Percentiles rank a stretch among this genome's conserved stretches.
phyloP scores from a whole-genome alignment of 192 early-diverging fungal genomes.

The Piromyces finnis region DNA sequence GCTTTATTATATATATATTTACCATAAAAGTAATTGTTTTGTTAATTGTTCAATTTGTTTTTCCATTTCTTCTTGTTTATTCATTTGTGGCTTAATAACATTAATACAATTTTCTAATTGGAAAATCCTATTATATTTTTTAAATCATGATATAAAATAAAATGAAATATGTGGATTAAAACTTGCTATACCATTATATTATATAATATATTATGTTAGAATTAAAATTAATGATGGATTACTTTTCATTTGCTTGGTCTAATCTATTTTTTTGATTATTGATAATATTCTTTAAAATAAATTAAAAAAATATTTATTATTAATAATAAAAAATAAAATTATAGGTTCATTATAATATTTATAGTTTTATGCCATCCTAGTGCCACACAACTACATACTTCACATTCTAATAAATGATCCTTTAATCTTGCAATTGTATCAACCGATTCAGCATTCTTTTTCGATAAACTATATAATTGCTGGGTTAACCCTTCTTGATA shows the following conservation, averaged over 20 bases:
- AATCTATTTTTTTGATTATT: background rate
- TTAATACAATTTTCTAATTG: background rate
- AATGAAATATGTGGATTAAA: no score
- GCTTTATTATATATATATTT: background rate
- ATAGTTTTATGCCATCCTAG: no score
- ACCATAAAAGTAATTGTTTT: background rate
- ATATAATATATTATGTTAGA: background rate
- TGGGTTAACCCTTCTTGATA: background rate
- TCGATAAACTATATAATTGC: background rate
- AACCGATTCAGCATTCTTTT: background rate
- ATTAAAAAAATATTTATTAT: no score
- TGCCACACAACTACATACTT: background rate
- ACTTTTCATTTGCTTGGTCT: background rate
- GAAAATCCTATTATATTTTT: background rate
- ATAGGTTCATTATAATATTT: no score
- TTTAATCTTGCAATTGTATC: background rate
- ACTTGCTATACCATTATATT: no score
- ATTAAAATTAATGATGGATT: no score
- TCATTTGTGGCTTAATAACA: background rate
- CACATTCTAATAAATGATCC: background rate
- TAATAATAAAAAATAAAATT: no score
- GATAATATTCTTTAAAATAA: background rate
- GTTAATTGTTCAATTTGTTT: background rate
- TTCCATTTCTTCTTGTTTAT: background rate
- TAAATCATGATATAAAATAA: no score